Evolutionary conservation across 2,329 filamentous ascomycete genomes (phyloP), one percentile per base, ranked within the genome.

Genomic region (Alternaria alternata): DNA sequence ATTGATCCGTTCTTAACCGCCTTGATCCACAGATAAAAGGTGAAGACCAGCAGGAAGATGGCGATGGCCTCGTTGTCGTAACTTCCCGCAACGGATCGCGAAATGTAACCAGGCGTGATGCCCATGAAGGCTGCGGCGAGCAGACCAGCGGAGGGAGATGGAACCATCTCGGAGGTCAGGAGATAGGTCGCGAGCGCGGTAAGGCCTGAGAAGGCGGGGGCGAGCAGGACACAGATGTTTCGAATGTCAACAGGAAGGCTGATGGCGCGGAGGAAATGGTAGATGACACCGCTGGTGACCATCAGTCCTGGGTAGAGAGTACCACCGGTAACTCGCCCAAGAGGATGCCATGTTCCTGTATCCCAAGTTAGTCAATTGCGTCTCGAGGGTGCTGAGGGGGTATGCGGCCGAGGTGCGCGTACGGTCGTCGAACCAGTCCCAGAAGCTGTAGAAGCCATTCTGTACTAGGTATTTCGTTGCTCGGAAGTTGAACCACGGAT

Each of bases 371-470:
- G 64, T 71, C 55, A 62, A 63, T 55, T 63, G 51, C 46, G n/a
- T 26, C 38, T 47, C 36, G 18, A 12, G 51, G 18, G 24, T 51
- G 24, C 30, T 32, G 60, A 34, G 51, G 51, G 34, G 51, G 48
- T 26, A 39, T 59, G 63, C 44, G 49, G 62, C 51, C 47, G 64
- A 65, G 64, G 55, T 54, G 78, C 87, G 66, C 87, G 66, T 84
- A 90, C 95, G 90, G 85, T 99, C 95, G 81, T 99, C 95, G 77
- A 99, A 99, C 95, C 95, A 99, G 80, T 99, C 94, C 95, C 95
- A 99, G 80, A 99, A 99, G 80, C 91, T 93, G 81, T 97, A 96
- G 83, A 99, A 98, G 73, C 95, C 95, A 89, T 99, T 88, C 77
- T 94, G 88, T 57, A 99, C 92, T 57, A 99, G 88, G 77, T 99